Evolutionary conservation across 352 stramenopile genomes (phyloP), one percentile per base, ranked within the genome.

Genomic region (Phytopythium cucurbitacearum): DNA sequence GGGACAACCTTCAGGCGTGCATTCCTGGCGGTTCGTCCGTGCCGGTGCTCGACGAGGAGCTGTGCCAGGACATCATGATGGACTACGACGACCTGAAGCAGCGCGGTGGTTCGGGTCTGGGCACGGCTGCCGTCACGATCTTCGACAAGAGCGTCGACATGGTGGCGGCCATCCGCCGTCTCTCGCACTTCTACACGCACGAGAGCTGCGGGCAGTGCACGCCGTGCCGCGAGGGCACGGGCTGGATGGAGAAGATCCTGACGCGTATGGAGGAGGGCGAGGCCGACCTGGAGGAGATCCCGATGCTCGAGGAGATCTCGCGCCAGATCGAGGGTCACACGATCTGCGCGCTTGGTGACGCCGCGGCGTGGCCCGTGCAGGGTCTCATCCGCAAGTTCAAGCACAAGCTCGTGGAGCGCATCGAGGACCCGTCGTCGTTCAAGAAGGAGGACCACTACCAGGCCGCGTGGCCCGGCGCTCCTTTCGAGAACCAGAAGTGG

Each of bases 121-220:
- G 97, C 51, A 99, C 97, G 41, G 97, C 97, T 15, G 97, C 97
- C 10, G 96, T 99, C 4, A 99, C 97, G 34, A 99, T 99, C 70
- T 99, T 99, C 72, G 97, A 99, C 80, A 98, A 99, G 77, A 97
- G 90, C 55, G 96, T 99, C 5, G 97, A 99, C 68, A 99, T 99
- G 96, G 96, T 99, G 32, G 96, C 84, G 47, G 97, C 96, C 32
- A 99, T 99, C 69, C 96, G 97, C 46, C 92, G 97, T 46, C 86
- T 99, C 36, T 96, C 96, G 36, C 97, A 99, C 80, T 99, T 99
- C 65, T 99, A 99, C 93, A 97, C 96, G 69, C 97, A 99, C 79
- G 97, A 99, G 76, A 99, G 94, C 59, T 99, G 97, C 73, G 97
- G 97, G 39, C 97, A 99, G 81, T 99, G 97, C 80, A 99, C 97